These are phyloP conservation scores for Edaphochlamys debaryana DNA, from an alignment of 139 green algal species.

Conservation along the genomic window DNA sequence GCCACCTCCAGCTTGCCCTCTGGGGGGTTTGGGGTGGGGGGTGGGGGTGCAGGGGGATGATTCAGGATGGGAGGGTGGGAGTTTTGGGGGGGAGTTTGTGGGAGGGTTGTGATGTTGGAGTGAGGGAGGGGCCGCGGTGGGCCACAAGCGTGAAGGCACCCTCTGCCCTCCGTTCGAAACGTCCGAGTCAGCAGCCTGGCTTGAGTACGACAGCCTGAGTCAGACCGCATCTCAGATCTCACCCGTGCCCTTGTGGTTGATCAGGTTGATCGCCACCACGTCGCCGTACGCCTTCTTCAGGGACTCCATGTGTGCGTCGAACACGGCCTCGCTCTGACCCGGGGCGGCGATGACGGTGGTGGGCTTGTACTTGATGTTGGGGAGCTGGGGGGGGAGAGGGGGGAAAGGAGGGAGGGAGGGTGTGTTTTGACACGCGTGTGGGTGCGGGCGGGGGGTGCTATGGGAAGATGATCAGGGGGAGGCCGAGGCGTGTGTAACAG, in stretches of 20 bases:
- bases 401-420: background rate
- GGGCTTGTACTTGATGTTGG: conserved; percentile 96
- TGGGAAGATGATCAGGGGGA: background rate
- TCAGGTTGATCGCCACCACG: conserved; percentile 79
- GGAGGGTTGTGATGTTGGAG: too few species aligned
- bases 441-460: background rate
- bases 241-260: conserved; percentile 78
- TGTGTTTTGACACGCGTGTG: too few species aligned
- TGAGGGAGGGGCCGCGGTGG: too few species aligned
- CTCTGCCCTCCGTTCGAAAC: too few species aligned
- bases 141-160: too few species aligned
- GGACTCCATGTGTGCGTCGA: conserved; percentile 56
- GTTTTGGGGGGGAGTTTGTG: background rate
- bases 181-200: too few species aligned
- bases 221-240: too few species aligned
- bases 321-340: conserved; percentile 33
- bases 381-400: conserved; percentile 60
- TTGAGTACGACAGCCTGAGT: too few species aligned
- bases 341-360: conserved; percentile 69
- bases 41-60: background rate
- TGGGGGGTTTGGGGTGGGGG: too few species aligned
- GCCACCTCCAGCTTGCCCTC: conserved; percentile 81
- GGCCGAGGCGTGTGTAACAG: too few species aligned
- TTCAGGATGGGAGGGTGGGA: background rate
- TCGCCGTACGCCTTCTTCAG: conserved; percentile 66